Evolutionary conservation across 73 alveolate species (phyloP), one percentile per base, ranked within the genome.

Genomic region (Strombidium stylifer): DNA sequence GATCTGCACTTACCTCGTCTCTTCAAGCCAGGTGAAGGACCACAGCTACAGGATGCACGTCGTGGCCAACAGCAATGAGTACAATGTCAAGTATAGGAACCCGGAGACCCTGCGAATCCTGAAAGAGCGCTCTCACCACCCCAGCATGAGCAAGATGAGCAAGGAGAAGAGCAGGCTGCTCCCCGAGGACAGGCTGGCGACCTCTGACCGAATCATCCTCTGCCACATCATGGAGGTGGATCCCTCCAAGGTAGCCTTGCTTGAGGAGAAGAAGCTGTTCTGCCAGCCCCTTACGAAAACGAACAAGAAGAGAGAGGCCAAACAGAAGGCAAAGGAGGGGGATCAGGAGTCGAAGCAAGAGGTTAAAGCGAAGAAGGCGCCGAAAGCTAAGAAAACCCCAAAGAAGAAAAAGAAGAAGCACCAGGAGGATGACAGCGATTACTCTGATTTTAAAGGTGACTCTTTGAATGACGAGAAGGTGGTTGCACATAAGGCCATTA

Each of bases 1-100:
- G 36, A 41, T 69, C 1, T 68, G 75, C 64, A 73, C 82, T 23
- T 82, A 82, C 44, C 32, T 82, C 15, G 93, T 82, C 6, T 67
- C 85, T 60, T 42, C 80, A 20, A 80, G 72, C 30, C 34, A 42
- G 46, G 28, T 37, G 30, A 65, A 44, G 31, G 5, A 27, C 16
- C 25, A 14, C 14, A 16, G 4, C 32, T 54, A 44, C 4, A 42
- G 78, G 28, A 64, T 64, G 78, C 78, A 64, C 45, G 78, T 64
- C 5, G 78, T 47, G 35, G 52, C 66, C 37, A n/a, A 44, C 23
- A 28, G 55, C 4, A 18, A 44, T 7, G 78, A 42, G 54, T 42
- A 42, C 27, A 42, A 19, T 21, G 23, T 6, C 10, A 15, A 14
- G 21, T 42, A 42, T 14, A 6, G 54, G 24, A 42, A 42, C 54